Conservation (phyloP, 805 yeast genomes). For the Lachancea sp. region DNA sequence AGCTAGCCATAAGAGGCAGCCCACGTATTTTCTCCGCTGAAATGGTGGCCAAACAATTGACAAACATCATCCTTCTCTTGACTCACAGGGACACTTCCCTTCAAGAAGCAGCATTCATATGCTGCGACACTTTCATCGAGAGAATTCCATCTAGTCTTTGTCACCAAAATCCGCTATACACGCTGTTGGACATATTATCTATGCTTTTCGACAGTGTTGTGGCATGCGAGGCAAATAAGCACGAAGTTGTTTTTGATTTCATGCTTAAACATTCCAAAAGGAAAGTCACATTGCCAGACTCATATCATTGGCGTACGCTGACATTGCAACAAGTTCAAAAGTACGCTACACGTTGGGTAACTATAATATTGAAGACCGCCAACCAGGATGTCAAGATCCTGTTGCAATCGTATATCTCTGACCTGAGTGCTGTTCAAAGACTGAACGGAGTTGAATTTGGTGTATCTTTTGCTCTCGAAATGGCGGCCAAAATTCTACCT, state of each 20-base stretch:
- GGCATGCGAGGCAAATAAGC: constrained; percentile 79
- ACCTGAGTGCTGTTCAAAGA: constrained; percentile 32
- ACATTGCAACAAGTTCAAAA: constrained; percentile 56
- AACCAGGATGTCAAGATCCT: constrained; percentile 72
- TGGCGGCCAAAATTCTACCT: constrained; percentile 70
- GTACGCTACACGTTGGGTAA: constrained; percentile 64
- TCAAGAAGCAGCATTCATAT: constrained; percentile 73
- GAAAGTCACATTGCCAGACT: constrained; percentile 41
- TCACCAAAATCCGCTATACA: constrained; percentile 62
- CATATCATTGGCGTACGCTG: constrained; percentile 75
- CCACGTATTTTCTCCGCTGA: constrained; percentile 50
- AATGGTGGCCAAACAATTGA: constrained; percentile 60
- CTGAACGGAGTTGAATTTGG: constrained; percentile 60
- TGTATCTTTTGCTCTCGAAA: constrained; percentile 81
- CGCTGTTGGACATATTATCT: constrained; percentile 74
- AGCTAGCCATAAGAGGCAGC: constrained; percentile 46
- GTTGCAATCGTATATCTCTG: constrained; percentile 68
- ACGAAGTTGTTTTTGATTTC: constrained; percentile 75
- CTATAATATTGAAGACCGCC: constrained; percentile 48
- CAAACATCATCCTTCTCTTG: constrained; percentile 57
- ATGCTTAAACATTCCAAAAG: constrained; percentile 35
- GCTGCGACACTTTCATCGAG: constrained; percentile 61
- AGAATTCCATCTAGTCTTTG: constrained; percentile 75
- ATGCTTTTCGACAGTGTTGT: constrained; percentile 70
- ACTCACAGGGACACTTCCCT: constrained; percentile 72